phyloP scores from a whole-genome alignment of 805 yeast species.

The Suhomyces pyralidae region DNA sequence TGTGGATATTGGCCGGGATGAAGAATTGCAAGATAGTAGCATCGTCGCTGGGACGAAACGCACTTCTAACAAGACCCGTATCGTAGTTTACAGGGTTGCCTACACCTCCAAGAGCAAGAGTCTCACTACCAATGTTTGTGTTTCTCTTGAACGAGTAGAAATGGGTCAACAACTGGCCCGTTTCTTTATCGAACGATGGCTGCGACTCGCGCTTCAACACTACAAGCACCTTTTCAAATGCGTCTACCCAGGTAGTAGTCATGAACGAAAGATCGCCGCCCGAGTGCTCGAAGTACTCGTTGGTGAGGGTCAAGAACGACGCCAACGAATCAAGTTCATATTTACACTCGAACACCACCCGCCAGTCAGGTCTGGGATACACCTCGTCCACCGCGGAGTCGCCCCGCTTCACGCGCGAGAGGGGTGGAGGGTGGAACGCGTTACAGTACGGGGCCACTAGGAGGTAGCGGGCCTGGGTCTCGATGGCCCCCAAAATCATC shows the following conservation, averaged over 20 bases:
- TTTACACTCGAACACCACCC: constrained; percentile 79
- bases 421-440: constrained; percentile 83
- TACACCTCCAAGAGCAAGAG: constrained; percentile 70
- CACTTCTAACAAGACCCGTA: constrained; percentile 74
- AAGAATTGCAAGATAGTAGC: constrained; percentile 77
- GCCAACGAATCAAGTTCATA: constrained; percentile 87
- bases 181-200: constrained; percentile 53
- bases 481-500: constrained; percentile 73
- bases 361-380: constrained; percentile 67
- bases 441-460: constrained; percentile 75
- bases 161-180: constrained; percentile 48
- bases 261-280: constrained; percentile 46
- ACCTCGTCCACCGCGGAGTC: constrained; percentile 62
- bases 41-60: constrained; percentile 87
- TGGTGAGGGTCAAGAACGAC: constrained; percentile 70
- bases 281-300: constrained; percentile 62
- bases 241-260: constrained; percentile 53
- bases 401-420: constrained; percentile 46
- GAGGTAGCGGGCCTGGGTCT: constrained; percentile 70
- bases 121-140: constrained; percentile 77
- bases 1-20: constrained; percentile 82
- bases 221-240: constrained; percentile 48
- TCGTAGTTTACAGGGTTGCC: constrained; percentile 79
- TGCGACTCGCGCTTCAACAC: constrained; percentile 59
- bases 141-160: constrained; percentile 69